phyloP scores from a whole-genome alignment of 306 rosid species.

The Cotoneaster glaucophyllus region DNA sequence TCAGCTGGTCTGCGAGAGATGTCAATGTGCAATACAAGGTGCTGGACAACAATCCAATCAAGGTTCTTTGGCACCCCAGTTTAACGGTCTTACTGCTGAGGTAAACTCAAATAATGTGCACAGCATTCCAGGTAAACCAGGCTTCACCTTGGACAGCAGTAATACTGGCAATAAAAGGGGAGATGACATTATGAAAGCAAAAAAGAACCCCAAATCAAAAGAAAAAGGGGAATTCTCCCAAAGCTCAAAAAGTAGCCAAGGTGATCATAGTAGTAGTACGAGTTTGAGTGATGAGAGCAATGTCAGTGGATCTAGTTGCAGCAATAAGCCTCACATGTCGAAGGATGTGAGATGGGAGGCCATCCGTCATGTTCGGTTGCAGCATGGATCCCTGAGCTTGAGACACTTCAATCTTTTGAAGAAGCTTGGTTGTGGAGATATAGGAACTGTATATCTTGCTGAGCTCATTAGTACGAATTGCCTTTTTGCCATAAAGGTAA shows the following conservation, averaged over 20 bases:
- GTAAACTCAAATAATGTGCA: constrained; percentile 27
- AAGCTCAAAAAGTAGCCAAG: constrained; percentile 92
- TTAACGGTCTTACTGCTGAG: constrained; percentile 28
- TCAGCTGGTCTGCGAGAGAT: constrained; percentile 70
- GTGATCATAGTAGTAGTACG: constrained; percentile 89
- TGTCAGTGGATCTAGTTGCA: constrained; percentile 70
- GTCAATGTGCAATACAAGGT: constrained; percentile 56
- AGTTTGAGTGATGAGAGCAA: constrained; percentile 93
- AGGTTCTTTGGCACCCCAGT: constrained; percentile 22
- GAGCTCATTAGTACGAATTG: constrained; percentile 72
- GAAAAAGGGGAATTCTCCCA: constrained; percentile 85
- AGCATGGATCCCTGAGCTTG: constrained; percentile 66
- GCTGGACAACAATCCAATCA: constrained; percentile 36
- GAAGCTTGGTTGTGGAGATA: constrained; percentile 99
- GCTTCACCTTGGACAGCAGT: constrained; percentile 26
- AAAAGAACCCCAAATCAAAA: constrained; percentile 43
- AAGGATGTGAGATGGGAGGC: constrained; percentile 97
- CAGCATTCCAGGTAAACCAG: constrained; percentile 35
- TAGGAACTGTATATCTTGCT: constrained; percentile 95
- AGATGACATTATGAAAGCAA: constrained; percentile 32
- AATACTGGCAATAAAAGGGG: constrained; percentile 30
- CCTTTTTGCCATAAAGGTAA: constrained; percentile 91
- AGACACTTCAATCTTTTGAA: constrained; percentile 80
- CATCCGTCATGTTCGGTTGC: constrained; percentile 53
- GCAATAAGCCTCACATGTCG: constrained; percentile 98